A percentile compares a stretch with the other conserved stretches of the same genome.
phyloP scores from a whole-genome alignment of 1,139 yeast genomes.

The Saccharomycopsis hybrid region DNA sequence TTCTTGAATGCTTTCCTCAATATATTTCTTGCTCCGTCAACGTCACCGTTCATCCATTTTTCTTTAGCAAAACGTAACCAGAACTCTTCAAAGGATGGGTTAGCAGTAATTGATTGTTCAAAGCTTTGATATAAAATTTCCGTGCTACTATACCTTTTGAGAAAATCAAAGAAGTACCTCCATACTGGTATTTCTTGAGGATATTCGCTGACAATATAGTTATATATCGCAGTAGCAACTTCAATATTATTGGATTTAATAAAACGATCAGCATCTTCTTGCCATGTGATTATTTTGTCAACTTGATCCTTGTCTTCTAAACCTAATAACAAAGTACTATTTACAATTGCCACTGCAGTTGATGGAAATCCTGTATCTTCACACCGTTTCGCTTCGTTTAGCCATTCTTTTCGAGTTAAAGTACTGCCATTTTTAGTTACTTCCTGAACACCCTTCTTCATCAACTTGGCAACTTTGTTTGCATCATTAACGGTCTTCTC shows the following conservation, averaged over 20 bases:
- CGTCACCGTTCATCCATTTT: slow-evolving; percentile 46
- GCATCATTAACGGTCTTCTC: slow-evolving; percentile 43
- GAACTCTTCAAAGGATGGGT: slow-evolving; percentile 46
- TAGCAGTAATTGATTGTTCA: slow-evolving; percentile 41
- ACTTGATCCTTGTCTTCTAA: slow-evolving; percentile 13
- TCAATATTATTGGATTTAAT: slow-evolving; percentile 28
- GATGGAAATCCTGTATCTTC: slow-evolving; percentile 29
- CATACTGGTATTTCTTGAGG: slow-evolving; percentile 51
- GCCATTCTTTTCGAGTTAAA: slow-evolving; percentile 38
- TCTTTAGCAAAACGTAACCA: slow-evolving; percentile 72
- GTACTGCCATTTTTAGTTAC: slow-evolving; percentile 29
- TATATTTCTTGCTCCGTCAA: slow-evolving; percentile 46
- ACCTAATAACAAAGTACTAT: slow-evolving; percentile 27
- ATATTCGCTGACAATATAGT: slow-evolving; percentile 37
- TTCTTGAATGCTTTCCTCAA: slow-evolving; percentile 41
- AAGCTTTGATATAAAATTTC: slow-evolving; percentile 41
- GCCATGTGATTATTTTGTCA: slow-evolving; percentile 26
- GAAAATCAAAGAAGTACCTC: slow-evolving; percentile 44
- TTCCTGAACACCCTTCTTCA: slow-evolving; percentile 49
- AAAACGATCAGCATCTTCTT: slow-evolving; percentile 31
- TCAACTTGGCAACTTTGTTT: slow-evolving; percentile 36
- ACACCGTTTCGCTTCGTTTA: slow-evolving; percentile 39
- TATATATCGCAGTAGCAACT: slow-evolving; percentile 44
- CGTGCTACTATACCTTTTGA: slow-evolving; percentile 32
- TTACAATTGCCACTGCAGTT: slow-evolving; percentile 24